Base-by-base conservation (phyloP, 768 basidiomycete species). In the Scleroderma citrinum region DNA sequence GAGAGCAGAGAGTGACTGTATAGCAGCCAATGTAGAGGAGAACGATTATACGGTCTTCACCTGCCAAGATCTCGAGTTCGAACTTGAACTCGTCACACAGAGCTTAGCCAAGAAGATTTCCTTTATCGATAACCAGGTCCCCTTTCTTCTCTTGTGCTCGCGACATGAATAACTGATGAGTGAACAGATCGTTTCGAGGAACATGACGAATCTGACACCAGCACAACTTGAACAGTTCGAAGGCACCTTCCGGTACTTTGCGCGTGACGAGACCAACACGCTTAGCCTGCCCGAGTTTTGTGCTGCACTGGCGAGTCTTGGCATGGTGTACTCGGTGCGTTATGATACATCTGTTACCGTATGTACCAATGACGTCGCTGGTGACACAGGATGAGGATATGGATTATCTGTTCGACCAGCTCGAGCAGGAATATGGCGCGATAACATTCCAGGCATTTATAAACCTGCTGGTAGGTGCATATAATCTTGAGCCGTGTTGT, bases 181-280 rank as follows among this genome's bases (percentile, higher is more conserved):
- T 55, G 59, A 20, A 30, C 56, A 98, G 92, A 90, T 96, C 58
- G 88, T 97, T 1, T 93, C 96, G 12, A 78, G 92, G 39, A 92
- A 90, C 58, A 85, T 91, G 80, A 88, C 92, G 21, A 96, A 97
- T 63, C 69, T 99, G 54, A 95, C 95, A 0, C 93, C 96, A 0
- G 93, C 92, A 13, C 92, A 93, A 62, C 75, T 98, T 20, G 95
- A 98, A 62, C 93, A 97, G 61, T 95, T 96, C 56, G 95, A 98
- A 67, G 82, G 85, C 63, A 95, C 93, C 1, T 98, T 99, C 82
- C 82, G 94, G 45, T 94, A 97, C 70, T 99, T 99, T 60, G 95
- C 97, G 68, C 82, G 82, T 53, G 93, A 97, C 56, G 87, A 90
- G 58, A 83, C 86, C 34, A 96, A 97, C 62, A 92, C 91, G 0